Base-by-base conservation (phyloP, 495 filamentous ascomycete species). In the Aspergillus baeticus region DNA sequence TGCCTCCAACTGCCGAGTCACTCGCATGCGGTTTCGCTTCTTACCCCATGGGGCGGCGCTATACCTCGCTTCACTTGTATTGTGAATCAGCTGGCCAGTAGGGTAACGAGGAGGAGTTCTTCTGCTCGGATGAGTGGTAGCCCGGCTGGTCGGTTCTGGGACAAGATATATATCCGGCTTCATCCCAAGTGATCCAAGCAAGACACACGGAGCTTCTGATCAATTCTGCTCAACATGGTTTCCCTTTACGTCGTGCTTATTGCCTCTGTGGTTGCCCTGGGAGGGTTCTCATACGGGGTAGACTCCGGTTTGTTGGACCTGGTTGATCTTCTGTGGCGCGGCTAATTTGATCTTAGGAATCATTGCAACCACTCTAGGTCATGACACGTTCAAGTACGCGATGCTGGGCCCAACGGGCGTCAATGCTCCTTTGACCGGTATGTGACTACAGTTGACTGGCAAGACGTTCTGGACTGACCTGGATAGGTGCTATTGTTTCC, bases 401-500 rank as follows among this genome's bases (percentile, higher is more conserved):
- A 57, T 68, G 63, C 38, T 68, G 51, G 59, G 59, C 10, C 59
- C 59, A 29, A 55, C 37, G 10, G 59, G 59, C 13, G 11, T 38
- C 42, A 64, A 59, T 55, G 64, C 57, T 23, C 52, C 36, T 36
- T 44, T 58, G 62, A 52, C 42, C 26, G 60, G 38, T 61, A 57
- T 17, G 60, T 61, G 39, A 6, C 15, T 14, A 22, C 22, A 14
- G 11, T 15, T n/a, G n/a, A 33, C 33, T 37, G 35, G 14, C 14
- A 3, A 5, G 18, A 6, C 2, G 14, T 17, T 41, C 18, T 41
- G 1, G 15, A 41, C n/a, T 51, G 15, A 21, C 17, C 31, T 3
- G 29, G 34, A 2, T 14, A 61, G 66, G 67, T 20, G 69, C 67
- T n/a, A 69, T 72, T 20, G 67, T 69, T 6, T 68, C 69, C 29